Base-by-base conservation (phyloP, 148 eudicot genomes). In the Oxyria digyna region DNA sequence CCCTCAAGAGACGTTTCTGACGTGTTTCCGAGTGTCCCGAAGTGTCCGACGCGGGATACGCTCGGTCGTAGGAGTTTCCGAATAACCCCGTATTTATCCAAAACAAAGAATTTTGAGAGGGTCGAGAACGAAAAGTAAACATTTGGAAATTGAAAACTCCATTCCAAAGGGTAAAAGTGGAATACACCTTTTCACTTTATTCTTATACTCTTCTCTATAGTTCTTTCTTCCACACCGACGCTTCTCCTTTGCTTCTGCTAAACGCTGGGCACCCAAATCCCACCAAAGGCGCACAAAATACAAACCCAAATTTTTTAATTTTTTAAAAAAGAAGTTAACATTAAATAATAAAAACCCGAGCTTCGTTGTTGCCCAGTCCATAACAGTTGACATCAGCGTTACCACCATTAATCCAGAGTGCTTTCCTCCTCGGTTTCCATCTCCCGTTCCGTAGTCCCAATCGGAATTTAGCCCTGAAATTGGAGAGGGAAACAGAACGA, bases 261-360 rank as follows among this genome's bases (percentile, higher is more conserved):
- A 59, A 59, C 65, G 65, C 65, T 59, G 65, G 65, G 65, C 31
- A 59, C 37, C 38, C 31, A 59, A 59, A 59, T 59, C 65, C 65
- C 65, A 59, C 65, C 65, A 59, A 59, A 59, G 15, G 38, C 31
- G 37, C 65, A 29, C 37, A 59, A 24, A 29, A 29, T 31, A 59
- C 65, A 59, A 59, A 29, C 38, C 37, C 9, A 59, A 59, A 27
- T 59, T 59, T 37, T 38, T 29, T 31, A 11, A 59, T 13, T 29
- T 13, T 59, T 59, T 5, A 24, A 24, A 52, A 10, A 8, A 1
- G 11, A 46, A 9, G 11, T 23, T 52, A 52, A 8, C 4, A 27
- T 59, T 13, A 13, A 57, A 4, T 1, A 31, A 24, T 7, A 26
- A 12, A 18, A 55, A 55, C 17, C 29, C 7, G 18, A 59, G 64